Evolutionary conservation across 2,329 filamentous ascomycete species (phyloP).

Genomic region (Fusarium pseudoanthophilum): DNA sequence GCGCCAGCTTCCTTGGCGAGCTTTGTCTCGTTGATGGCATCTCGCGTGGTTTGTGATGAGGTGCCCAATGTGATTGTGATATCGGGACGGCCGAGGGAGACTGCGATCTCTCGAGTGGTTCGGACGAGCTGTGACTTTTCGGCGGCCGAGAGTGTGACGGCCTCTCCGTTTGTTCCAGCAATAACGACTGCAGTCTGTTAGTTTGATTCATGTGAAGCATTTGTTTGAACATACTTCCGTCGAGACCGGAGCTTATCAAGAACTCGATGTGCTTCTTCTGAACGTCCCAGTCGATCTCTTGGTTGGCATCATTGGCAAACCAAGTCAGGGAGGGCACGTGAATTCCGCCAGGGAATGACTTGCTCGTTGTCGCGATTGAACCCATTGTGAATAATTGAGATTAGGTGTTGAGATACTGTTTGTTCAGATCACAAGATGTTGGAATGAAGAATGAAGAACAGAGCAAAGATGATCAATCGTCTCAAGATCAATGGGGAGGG

Average conservation of each 20-base stretch:
- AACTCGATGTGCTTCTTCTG: conserved; percentile 65
- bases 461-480: conserved; percentile 1
- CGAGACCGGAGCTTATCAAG: conserved; percentile 62
- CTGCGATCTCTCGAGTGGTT: conserved; percentile 69
- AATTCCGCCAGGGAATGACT: conserved; percentile 60
- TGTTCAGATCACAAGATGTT: background rate
- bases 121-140: conserved; percentile 72
- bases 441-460: background rate
- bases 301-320: conserved; percentile 58
- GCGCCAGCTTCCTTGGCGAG: conserved; percentile 72
- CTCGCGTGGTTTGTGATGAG: conserved; percentile 72
- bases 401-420: background rate
- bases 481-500: conserved; percentile 19
- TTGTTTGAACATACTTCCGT: conserved; percentile 53
- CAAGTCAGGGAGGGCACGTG: conserved; percentile 68
- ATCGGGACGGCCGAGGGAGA: conserved; percentile 63
- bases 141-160: conserved; percentile 72
- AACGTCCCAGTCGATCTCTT: conserved; percentile 66
- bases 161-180: conserved; percentile 79
- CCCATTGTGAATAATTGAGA: conserved; percentile 38
- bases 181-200: conserved; percentile 62
- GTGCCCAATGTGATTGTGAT: conserved; percentile 75
- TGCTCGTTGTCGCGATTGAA: conserved; percentile 43
- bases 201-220: background rate
- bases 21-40: conserved; percentile 71